Evolutionary conservation across 1,284 basidiomycete genomes (phyloP), one percentile per base, ranked within the genome.

Genomic region (Ustilago sp.): DNA sequence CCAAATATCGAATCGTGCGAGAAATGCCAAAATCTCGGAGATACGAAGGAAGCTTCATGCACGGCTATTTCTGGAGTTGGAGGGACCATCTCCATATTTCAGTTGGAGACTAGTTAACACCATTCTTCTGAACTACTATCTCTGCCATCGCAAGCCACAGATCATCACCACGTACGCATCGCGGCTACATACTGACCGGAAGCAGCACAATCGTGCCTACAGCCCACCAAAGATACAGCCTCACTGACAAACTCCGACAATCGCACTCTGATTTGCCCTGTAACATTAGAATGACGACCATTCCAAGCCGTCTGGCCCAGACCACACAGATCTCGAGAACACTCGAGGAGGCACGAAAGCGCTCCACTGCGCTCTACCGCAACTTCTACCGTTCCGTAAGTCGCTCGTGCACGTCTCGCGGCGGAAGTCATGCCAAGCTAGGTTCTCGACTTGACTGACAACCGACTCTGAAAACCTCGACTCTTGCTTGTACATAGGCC

Each of bases 301-400:
- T 98, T 86, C 95, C 96, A 23, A 88, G 95, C 58, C 92, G 96
- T 59, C 90, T 99, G 19, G 93, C 96, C 28, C 91, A 90, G 80
- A 85, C 90, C 19, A 90, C 93, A 68, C 75, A 71, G 31, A 81
- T 85, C 61, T 85, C 83, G n/a, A 70, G 68, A 7, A 90, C 88
- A 59, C 88, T 91, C 32, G 87, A 88, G n/a, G 91, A 94, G 65
- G 92, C 94, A 5, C 90, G 92, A 50, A 87, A 87, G 52, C 90
- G 93, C 43, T 91, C 91, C 36, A 88, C 95, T 43, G 89, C 92
- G 59, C 90, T 98, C 23, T 99, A 98, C 89, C 89, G 95, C 68
- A 91, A 92, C 85, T 98, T 94, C 93, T 93, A 95, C 87, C 92
- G 95, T 78, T 89, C 91, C 58, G 94, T 95, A 82, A 84, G 93